A percentile compares a stretch with the other conserved stretches of the same genome.
Conservation (phyloP, 2,329 filamentous ascomycete genomes). For the Curvularia verruculosa region DNA sequence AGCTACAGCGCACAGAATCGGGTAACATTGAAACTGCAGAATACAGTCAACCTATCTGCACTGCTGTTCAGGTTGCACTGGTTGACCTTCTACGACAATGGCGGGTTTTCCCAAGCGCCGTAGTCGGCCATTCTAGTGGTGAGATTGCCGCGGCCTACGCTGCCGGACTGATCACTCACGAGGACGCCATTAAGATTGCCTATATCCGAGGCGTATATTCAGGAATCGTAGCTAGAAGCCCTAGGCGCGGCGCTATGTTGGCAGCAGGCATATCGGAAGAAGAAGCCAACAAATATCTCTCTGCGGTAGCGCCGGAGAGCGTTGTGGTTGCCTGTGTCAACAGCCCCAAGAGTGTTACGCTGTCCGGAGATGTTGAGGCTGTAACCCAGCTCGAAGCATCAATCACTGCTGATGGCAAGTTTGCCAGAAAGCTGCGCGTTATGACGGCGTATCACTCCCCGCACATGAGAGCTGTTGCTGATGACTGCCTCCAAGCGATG, state of each 20-base stretch:
- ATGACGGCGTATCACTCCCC: not conserved
- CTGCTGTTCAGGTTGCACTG: too few species aligned
- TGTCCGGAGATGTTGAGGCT: conserved; percentile 50
- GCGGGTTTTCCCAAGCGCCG: too few species aligned
- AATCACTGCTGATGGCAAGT: too few species aligned
- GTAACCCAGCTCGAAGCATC: too few species aligned
- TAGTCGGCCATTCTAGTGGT: not conserved
- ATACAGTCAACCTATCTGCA: too few species aligned
- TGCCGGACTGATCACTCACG: not conserved
- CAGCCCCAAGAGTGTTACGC: conserved; percentile 51
- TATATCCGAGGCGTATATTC: not conserved
- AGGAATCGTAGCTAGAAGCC: not conserved
- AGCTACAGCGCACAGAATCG: too few species aligned
- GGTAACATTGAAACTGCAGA: too few species aligned
- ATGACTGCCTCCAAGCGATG: not conserved
- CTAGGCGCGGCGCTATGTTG: not conserved
- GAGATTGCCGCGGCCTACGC: not conserved
- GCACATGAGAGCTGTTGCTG: not conserved
- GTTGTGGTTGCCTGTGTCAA: conserved; percentile 45
- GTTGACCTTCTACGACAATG: too few species aligned
- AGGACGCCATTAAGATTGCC: not conserved
- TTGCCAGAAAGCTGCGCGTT: too few species aligned
- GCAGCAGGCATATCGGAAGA: not conserved
- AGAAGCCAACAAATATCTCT: not conserved
- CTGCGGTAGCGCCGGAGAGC: not conserved